phyloP scores from a whole-genome alignment of 371 early-diverging fungal genomes.

The Smittium culicis region DNA sequence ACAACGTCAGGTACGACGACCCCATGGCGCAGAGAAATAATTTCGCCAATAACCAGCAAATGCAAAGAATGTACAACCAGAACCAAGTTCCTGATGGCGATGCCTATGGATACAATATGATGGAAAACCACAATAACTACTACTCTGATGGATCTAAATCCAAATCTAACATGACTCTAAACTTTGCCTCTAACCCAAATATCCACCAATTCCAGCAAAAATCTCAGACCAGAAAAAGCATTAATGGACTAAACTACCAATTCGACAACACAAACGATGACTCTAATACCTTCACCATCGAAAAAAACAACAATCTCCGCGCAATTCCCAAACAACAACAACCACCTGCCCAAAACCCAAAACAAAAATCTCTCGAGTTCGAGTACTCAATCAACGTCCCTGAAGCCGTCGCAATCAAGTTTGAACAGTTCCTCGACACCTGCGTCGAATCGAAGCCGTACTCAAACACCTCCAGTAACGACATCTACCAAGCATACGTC shows the following conservation, averaged over 20 bases:
- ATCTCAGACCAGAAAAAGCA: too few relatives aligned
- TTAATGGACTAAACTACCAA: not conserved
- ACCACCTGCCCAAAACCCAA: not conserved
- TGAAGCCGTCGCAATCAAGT: constrained; percentile 5
- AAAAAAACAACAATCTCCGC: too few relatives aligned
- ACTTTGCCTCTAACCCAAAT: not conserved
- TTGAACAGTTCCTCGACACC: constrained; percentile 31
- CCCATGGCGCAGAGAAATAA: not conserved
- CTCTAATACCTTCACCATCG: not conserved
- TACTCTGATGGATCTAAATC: not conserved
- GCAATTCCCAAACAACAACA: too few relatives aligned
- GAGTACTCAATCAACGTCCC: not conserved
- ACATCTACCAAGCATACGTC: constrained; percentile 21
- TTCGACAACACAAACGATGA: not conserved
- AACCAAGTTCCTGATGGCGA: not conserved
- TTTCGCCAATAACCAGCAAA: not conserved
- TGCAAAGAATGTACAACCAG: not conserved
- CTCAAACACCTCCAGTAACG: constrained; percentile 19
- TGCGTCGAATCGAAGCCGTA: constrained; percentile 34
- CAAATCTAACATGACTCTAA: not conserved
- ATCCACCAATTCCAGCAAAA: not conserved
- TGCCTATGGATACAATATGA: not conserved
- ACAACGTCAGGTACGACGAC: not conserved
- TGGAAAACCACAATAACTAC: not conserved
- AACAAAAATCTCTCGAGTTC: not conserved